Base-by-base conservation (phyloP, 164 flowering plant genomes). In the Nymphaea thermarum region DNA sequence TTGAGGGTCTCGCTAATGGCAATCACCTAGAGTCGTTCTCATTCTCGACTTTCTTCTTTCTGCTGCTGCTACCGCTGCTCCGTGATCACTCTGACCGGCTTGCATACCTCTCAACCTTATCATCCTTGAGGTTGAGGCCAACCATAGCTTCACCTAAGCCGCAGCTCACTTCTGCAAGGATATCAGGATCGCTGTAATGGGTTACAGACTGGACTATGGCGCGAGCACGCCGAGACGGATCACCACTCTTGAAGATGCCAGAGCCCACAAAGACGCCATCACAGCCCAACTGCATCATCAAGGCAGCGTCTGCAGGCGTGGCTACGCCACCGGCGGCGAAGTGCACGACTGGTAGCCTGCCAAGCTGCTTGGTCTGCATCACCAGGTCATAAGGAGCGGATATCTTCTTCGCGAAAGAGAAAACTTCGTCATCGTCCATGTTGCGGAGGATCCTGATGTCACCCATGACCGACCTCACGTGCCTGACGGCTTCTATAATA, bases 221-320 rank as follows among this genome's bases (percentile, higher is more conserved):
- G 15, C 77, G 61, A 6, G 80, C 80, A 6, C 80, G 71, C 2
- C 63, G 43, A 14, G 72, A 75, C 11, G 80, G 80, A 36, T 80
- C 77, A 4, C 78, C 80, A 64, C 80, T 80, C 77, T 81, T 78
- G 67, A 81, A 81, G 53, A 81, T 74, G 36, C 79, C 84, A 18
- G 84, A 77, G 14, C 84, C 84, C 11, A 81, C 81, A n/a, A 81
- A 81, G 25, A 81, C 82, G 8, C 84, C 84, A 59, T 81, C 84
- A 65, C 82, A 79, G 2, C 84, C 84, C 71, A 81, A 66, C 70
- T 81, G 84, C 84, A 81, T 81, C 82, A 81, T 79, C 59, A 81
- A 44, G 4, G 85, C 85, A 0, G 85, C 85, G 63, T 82, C 85
- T 6, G 85, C 85, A 4, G 85, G 82, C 0, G 85, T 82, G 3